Evolutionary conservation across 768 basidiomycete species (phyloP).

Genomic region (Collybiopsis luxurians): DNA sequence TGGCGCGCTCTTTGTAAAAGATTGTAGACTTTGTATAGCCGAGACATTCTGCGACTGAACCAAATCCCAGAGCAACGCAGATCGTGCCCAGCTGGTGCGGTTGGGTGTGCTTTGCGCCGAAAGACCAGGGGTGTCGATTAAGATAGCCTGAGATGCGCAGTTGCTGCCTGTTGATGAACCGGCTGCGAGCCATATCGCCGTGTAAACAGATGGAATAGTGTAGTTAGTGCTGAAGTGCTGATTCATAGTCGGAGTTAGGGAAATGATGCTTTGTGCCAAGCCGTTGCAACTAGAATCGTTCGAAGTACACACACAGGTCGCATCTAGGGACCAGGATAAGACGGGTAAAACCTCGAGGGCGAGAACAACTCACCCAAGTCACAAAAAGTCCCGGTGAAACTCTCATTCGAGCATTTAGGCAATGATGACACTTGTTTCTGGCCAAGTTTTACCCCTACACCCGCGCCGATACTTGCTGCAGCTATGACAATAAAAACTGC

Average conservation of each 20-base stretch:
- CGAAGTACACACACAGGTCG: constrained; percentile 60
- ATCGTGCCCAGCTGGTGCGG: constrained; percentile 55
- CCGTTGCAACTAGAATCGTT: constrained; percentile 42
- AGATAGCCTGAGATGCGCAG: constrained; percentile 50
- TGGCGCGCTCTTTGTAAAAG: constrained; percentile 45
- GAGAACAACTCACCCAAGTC: constrained; percentile 51
- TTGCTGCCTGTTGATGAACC: constrained; percentile 39
- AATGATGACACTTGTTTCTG: constrained; percentile 18
- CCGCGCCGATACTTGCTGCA: constrained; percentile 40
- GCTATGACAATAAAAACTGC: constrained; percentile 32
- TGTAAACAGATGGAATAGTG: constrained; percentile 40
- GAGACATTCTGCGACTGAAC: constrained; percentile 46
- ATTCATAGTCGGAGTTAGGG: constrained; percentile 50
- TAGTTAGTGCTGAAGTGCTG: constrained; percentile 43
- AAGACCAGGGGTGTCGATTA: constrained; percentile 52
- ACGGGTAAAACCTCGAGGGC: background rate
- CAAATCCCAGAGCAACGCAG: constrained; percentile 59
- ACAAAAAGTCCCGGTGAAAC: constrained; percentile 49
- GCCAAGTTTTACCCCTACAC: constrained; percentile 41
- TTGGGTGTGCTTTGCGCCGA: constrained; percentile 38
- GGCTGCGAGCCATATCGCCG: constrained; percentile 48
- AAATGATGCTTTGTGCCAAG: constrained; percentile 50
- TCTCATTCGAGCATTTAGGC: constrained; percentile 33
- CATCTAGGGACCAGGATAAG: constrained; percentile 36
- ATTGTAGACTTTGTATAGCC: constrained; percentile 36